Evolutionary conservation across 2,329 filamentous ascomycete genomes (phyloP).

Genomic region (Leptographium flavum): DNA sequence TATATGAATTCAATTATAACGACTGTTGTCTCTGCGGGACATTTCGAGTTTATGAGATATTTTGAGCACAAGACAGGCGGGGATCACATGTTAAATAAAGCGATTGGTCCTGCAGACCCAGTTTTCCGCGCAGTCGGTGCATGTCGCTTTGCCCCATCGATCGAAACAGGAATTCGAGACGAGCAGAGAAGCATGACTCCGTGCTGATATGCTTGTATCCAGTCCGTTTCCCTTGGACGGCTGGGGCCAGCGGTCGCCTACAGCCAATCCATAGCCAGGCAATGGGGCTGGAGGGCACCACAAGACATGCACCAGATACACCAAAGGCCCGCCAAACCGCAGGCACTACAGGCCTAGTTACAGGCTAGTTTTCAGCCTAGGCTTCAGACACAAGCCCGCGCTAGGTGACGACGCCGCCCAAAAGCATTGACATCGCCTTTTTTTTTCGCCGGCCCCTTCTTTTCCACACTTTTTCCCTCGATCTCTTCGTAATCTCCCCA

Average conservation of each 20-base stretch:
- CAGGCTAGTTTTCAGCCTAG: not conserved
- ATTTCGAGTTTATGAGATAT: not conserved
- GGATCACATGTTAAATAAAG: not conserved
- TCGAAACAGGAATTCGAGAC: no score
- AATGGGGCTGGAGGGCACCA: not conserved
- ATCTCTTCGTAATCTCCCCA: slow-evolving; percentile 1
- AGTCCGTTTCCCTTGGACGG: not conserved
- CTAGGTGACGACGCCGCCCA: not conserved
- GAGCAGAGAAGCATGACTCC: no score
- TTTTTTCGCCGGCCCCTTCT: not conserved
- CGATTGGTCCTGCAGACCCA: not conserved
- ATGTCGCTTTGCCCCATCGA: no score
- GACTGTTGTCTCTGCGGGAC: no score
- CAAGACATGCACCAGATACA: not conserved
- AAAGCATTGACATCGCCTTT: not conserved
- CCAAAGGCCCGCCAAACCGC: no score
- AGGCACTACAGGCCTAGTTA: not conserved
- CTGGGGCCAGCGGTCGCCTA: not conserved
- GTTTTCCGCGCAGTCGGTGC: not conserved
- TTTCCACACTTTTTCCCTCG: not conserved
- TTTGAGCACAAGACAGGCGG: not conserved
- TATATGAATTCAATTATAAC: no score
- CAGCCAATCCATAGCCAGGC: not conserved
- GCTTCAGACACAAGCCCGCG: not conserved
- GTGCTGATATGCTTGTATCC: not conserved